Percentiles rank a stretch among this genome's conserved stretches.
Conservation (phyloP, 2,329 filamentous ascomycete genomes). For the Penicillium sp. region DNA sequence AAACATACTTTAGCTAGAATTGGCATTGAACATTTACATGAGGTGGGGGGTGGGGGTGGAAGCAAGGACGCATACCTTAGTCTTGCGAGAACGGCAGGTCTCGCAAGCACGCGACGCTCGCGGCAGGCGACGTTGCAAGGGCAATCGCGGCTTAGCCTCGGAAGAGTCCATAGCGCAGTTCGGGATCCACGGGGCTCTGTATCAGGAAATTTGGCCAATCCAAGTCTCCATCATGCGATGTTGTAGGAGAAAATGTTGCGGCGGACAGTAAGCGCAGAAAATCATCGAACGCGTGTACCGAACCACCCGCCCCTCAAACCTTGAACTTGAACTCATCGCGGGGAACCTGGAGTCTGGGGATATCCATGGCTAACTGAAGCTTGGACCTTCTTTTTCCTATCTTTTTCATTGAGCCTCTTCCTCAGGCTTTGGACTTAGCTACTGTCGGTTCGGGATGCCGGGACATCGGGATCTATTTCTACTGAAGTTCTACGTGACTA, state of each 20-base stretch:
- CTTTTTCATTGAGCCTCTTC: neutral
- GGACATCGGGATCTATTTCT: neutral
- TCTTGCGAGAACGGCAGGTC: slow-evolving; percentile 26
- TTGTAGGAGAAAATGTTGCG: neutral
- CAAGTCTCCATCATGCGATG: neutral
- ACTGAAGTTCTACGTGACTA: neutral
- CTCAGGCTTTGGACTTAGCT: neutral
- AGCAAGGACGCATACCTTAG: slow-evolving; percentile 14
- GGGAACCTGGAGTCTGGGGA: neutral
- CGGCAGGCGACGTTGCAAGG: slow-evolving; percentile 9
- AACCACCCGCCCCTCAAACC: neutral
- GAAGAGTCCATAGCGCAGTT: neutral
- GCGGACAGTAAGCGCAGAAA: neutral
- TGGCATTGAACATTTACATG: neutral
- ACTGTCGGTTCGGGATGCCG: neutral
- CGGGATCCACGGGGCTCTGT: neutral
- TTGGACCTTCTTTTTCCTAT: neutral
- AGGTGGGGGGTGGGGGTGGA: neutral
- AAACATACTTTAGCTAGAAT: neutral
- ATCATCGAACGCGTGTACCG: neutral
- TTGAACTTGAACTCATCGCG: neutral
- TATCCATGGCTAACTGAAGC: neutral
- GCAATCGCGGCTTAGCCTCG: slow-evolving; percentile 1
- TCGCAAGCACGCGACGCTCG: slow-evolving; percentile 26
- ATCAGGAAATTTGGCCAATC: neutral